Base-by-base conservation (phyloP, 306 rosid species). In the Cucumis cinereus region DNA sequence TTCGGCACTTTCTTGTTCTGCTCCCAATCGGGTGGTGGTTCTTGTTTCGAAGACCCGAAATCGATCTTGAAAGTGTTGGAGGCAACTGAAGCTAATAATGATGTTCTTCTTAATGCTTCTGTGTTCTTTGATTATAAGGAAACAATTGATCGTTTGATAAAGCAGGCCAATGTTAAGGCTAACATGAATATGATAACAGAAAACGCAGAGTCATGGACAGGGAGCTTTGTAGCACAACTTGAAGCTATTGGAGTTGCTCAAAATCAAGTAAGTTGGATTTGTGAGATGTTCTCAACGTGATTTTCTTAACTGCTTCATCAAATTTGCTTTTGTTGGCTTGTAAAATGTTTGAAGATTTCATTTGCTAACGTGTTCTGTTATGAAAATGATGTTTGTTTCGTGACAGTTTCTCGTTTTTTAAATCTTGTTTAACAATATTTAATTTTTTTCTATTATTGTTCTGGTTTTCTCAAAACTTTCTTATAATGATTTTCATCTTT, bases 1-100 rank as follows among this genome's bases (percentile, higher is more conserved):
- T 93, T 90, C 10, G 98, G 98, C 35, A 90, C 89, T 71, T 86
- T 87, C 72, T 82, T 93, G 0, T n/a, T 92, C 7, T 83, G 86
- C 76, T 88, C 86, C 3, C 78, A 81, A 59, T 14, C 10, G 1
- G 71, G 49, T 12, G 71, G 28, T 5, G 78, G 83, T 80, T 60
- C 91, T 77, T 90, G 86, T 74, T 83, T 82, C 79, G 93, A 81
- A 66, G 63, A 81, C 58, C 85, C 89, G 13, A 82, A 80, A 4
- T 75, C 84, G 45, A 63, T 87, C 76, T 76, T 61, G 64, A 56
- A 41, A 35, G 15, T 84, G 73, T 74, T 92, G 12, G 7, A 4
- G 35, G 76, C 52, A 52, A 70, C 55, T 8, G 16, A 50, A 50
- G 55, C 55, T 16, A 5, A 6, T 6, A 50, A 16, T 49, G 19